Conservation (phyloP, 768 basidiomycete species). For the Rhodotorula diobovata region DNA sequence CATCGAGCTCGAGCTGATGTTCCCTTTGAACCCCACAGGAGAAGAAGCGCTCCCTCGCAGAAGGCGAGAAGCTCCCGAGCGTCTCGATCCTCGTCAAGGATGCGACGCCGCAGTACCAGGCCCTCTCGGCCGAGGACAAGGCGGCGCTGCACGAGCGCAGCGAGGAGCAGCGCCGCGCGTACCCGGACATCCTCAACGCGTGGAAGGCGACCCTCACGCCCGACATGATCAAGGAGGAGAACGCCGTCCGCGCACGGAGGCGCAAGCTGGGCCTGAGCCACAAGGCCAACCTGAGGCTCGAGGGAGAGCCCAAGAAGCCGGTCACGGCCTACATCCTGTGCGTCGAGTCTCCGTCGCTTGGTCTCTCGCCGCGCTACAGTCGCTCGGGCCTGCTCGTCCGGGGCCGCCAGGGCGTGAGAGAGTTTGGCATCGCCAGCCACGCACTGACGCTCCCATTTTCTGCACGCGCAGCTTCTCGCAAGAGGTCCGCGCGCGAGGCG, state of each 20-base stretch:
- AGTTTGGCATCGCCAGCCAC: background rate
- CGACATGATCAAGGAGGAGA: conserved; percentile 38
- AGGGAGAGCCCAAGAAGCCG: conserved; percentile 32
- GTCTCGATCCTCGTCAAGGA: background rate
- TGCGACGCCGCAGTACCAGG: conserved; percentile 17
- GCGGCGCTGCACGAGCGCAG: conserved; percentile 9
- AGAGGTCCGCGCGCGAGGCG: conserved; percentile 3
- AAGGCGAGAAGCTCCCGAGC: conserved; percentile 13
- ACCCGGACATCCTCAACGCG: conserved; percentile 33
- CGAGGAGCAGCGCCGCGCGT: conserved; percentile 14
- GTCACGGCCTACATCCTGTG: conserved; percentile 24
- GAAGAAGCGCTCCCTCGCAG: background rate
- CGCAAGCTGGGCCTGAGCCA: conserved; percentile 18
- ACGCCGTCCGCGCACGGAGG: conserved; percentile 16
- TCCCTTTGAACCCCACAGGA: background rate
- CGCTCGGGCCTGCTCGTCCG: background rate
- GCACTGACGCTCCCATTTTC: background rate
- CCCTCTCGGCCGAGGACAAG: background rate
- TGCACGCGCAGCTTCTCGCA: conserved; percentile 16
- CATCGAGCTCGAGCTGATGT: too few species aligned
- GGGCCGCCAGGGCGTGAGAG: background rate
- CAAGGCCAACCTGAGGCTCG: conserved; percentile 6
- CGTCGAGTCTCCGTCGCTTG: background rate
- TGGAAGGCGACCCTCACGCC: conserved; percentile 33
- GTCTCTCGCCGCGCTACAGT: background rate